Evolutionary conservation across 2,329 filamentous ascomycete genomes (phyloP), one percentile per base, ranked within the genome.

Genomic region (Hymenoscyphus fraxineus): DNA sequence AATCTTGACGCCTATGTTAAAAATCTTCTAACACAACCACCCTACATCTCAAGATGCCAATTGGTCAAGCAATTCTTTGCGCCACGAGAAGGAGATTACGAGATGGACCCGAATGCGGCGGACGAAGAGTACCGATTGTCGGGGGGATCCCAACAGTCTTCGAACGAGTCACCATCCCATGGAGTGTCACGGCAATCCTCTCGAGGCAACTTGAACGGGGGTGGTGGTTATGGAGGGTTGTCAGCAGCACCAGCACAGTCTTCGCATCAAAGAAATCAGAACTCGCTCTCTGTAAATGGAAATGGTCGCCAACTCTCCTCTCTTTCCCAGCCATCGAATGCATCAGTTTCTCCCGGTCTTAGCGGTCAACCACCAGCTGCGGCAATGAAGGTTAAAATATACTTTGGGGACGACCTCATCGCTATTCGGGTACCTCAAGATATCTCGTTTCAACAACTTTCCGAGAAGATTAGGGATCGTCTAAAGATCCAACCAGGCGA

Each of bases 1-100:
- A 97, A 96, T 75, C 81, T 99, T 47, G 93, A 99, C 73, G 91
- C 94, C 60, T 99, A 99, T 73, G 92, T 99, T 71, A 96, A 96
- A 79, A 94, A 95, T 72, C 82, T 99, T 27, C 81, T 99, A 9
- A 84, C 85, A 41, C 89, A 98, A 77, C 91, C 92, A 2, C 80
- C 85, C 0, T 92, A 97, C 75, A 97, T 99, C 68, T 87, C 92
- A 0, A 86, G 88, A 69, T 95, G 92, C 74, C 87, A 88, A 64
- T 80, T 98, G 9, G 94, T 98, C 22, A 90, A 91, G 75, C 88
- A 93, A 72, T 92, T 99, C 77, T 98, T 99, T 75, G 89, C 89
- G 1, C 95, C 95, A 4, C 85, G 93, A 62, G 88, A 93, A 72
- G 92, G 92, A 40, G 95, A 99, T 76, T 96, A 95, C 74, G 94